Base-by-base conservation (phyloP, 75 land plant species). In the Selaginella tamariscina region DNA sequence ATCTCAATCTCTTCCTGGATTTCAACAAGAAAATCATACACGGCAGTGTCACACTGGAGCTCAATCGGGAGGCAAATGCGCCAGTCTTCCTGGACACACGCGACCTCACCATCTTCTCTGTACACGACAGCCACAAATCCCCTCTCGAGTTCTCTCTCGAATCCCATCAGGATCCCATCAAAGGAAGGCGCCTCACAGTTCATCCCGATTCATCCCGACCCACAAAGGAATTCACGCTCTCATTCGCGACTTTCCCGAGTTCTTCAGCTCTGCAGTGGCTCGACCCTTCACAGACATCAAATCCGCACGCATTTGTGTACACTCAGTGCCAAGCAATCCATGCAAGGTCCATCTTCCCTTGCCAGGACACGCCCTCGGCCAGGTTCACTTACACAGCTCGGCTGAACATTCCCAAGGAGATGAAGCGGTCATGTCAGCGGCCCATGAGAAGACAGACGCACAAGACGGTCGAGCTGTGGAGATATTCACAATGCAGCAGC, bases 261-360 rank as follows among this genome's bases (percentile, higher is more conserved):
- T 76, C 86, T 32, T 82, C 91, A n/a, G 95, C 95, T 15, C 77
- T 89, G 56, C 95, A 89, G 27, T 89, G 89, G 89, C 79, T 89
- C 32, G 72, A 84, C 11, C 91, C 91, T 22, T 56, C 80, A 1
- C 95, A 89, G 69, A 89, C 95, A 9, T 75, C 79, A 56, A 80
- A 77, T 56, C 71, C 71, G 39, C 64, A 65, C 1, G 56, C 91
- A 1, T 89, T 80, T 49, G 88, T 86, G 1, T 87, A 78, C 82
- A 89, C 95, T 1, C 95, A 89, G 68, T 89, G 95, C 73, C 91
- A 89, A 70, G 33, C 91, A 9, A 87, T 87, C 32, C 95, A 89
- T 79, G 91, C 87, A 32, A 74, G 95, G 0, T 89, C 95, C 32
- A 73, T 89, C 44, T 89, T 89, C 79, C 95, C 91, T 18, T 89